Conservation (phyloP, 2,329 filamentous ascomycete species). For the Chaetomium globosum region DNA sequence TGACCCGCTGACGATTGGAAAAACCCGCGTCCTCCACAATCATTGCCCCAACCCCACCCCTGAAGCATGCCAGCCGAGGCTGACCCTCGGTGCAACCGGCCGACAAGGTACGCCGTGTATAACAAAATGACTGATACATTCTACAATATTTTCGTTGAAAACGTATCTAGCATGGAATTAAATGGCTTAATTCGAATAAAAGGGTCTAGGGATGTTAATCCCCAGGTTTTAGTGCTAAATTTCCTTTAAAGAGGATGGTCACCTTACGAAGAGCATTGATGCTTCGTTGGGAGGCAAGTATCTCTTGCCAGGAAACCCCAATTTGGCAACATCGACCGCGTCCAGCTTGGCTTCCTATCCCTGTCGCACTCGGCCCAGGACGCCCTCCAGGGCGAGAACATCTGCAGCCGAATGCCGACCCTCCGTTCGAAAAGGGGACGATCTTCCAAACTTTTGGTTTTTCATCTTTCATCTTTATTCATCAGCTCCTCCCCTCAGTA, state of each 20-base stretch:
- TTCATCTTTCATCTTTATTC: slow-evolving; percentile 13
- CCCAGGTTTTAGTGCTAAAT: neutral
- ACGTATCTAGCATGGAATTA: neutral
- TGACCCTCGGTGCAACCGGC: slow-evolving; percentile 19
- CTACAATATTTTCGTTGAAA: neutral
- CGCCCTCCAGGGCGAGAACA: slow-evolving; percentile 24
- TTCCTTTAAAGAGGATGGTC: too few species aligned
- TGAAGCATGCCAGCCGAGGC: slow-evolving; percentile 29
- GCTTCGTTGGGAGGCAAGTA: neutral
- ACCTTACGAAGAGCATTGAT: neutral
- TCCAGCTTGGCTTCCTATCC: slow-evolving; percentile 27
- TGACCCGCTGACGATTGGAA: slow-evolving; percentile 19
- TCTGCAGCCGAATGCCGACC: slow-evolving; percentile 37
- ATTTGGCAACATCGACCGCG: neutral
- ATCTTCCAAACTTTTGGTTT: slow-evolving; percentile 20
- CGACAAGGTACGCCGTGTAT: slow-evolving; percentile 3
- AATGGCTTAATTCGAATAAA: neutral
- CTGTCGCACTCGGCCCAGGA: slow-evolving; percentile 34
- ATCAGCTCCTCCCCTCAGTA: slow-evolving; percentile 2
- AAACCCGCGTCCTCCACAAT: slow-evolving; percentile 17
- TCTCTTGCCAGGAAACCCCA: neutral
- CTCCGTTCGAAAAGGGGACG: slow-evolving; percentile 33
- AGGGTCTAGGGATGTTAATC: too few species aligned
- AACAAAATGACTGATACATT: neutral
- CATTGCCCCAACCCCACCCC: slow-evolving; percentile 24